These are phyloP conservation scores for Epichloe uncinata DNA, from an alignment of 2,329 filamentous ascomycete species.

Conservation along the genomic window DNA sequence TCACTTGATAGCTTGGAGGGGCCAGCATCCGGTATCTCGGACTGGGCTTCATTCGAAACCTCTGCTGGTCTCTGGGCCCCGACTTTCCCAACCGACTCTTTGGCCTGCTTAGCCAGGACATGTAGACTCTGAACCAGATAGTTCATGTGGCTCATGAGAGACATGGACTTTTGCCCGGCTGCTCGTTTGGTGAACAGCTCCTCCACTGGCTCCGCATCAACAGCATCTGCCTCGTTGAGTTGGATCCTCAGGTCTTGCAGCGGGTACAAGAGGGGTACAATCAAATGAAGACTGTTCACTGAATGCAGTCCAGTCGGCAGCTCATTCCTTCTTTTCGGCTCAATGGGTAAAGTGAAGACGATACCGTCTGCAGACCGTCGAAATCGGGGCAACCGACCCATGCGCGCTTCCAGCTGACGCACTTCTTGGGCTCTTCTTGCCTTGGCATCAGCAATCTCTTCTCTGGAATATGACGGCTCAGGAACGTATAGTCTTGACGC, in stretches of 20 bases:
- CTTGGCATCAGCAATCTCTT: conserved; percentile 50
- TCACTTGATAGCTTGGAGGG: conserved; percentile 14
- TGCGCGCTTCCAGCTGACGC: conserved; percentile 60
- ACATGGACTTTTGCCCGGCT: conserved; percentile 42
- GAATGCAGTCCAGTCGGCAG: conserved; percentile 48
- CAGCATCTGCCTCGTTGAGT: conserved; percentile 47
- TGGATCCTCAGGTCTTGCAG: conserved; percentile 53
- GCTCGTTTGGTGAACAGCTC: conserved; percentile 49
- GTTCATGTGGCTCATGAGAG: conserved; percentile 61
- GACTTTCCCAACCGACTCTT: conserved; percentile 12
- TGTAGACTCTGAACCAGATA: conserved; percentile 61
- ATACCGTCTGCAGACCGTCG: conserved; percentile 56
- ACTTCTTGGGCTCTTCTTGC: conserved; percentile 51
- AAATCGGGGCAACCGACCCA: conserved; percentile 54
- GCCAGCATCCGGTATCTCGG: conserved; percentile 5
- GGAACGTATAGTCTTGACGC: conserved; percentile 22
- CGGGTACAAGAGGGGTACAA: conserved; percentile 60
- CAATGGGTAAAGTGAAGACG: conserved; percentile 56
- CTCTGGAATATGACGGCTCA: conserved; percentile 38
- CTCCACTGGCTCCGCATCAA: conserved; percentile 50
- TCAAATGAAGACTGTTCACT: conserved; percentile 51
- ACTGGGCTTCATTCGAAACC: background rate
- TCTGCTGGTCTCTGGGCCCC: conserved; percentile 7
- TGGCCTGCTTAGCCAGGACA: conserved; percentile 44
- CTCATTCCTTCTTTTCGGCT: conserved; percentile 45